phyloP scores from a whole-genome alignment of 75 land plant species.

The Pinus taeda region DNA sequence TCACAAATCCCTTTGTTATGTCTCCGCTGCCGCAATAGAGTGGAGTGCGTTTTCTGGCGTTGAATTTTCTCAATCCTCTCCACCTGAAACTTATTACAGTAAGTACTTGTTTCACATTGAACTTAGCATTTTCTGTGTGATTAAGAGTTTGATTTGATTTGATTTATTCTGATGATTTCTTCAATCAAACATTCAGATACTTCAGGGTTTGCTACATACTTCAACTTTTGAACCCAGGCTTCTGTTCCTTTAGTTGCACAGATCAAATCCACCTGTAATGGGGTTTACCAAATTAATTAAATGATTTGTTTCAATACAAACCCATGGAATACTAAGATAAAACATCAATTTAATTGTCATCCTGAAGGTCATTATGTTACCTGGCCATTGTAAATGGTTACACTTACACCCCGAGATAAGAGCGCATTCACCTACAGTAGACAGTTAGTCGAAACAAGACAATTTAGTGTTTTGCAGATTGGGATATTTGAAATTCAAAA shows the following conservation, averaged over 20 bases:
- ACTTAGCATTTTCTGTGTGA: too few species aligned
- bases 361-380: slow-evolving; percentile 25
- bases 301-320: not conserved
- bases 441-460: not conserved
- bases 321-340: not conserved
- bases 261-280: slow-evolving; percentile 73
- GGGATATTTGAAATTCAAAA: not conserved
- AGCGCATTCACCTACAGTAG: slow-evolving; percentile 56
- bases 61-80: slow-evolving; percentile 53
- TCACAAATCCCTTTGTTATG: slow-evolving; percentile 61
- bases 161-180: too few species aligned
- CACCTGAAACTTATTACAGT: slow-evolving; percentile 74
- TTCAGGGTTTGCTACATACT: slow-evolving; percentile 28
- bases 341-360: not conserved
- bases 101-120: too few species aligned
- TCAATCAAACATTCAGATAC: not conserved
- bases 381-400: slow-evolving; percentile 92
- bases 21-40: slow-evolving; percentile 41
- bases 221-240: slow-evolving; percentile 82
- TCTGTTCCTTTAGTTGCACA: slow-evolving; percentile 85
- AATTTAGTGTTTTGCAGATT: not conserved
- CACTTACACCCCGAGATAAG: slow-evolving; percentile 63
- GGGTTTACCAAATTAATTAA: not conserved
- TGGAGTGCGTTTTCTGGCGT: slow-evolving; percentile 39
- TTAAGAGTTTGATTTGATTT: too few species aligned